Evolutionary conservation across 1,284 basidiomycete genomes (phyloP).

Genomic region (Testicularia cyperi): DNA sequence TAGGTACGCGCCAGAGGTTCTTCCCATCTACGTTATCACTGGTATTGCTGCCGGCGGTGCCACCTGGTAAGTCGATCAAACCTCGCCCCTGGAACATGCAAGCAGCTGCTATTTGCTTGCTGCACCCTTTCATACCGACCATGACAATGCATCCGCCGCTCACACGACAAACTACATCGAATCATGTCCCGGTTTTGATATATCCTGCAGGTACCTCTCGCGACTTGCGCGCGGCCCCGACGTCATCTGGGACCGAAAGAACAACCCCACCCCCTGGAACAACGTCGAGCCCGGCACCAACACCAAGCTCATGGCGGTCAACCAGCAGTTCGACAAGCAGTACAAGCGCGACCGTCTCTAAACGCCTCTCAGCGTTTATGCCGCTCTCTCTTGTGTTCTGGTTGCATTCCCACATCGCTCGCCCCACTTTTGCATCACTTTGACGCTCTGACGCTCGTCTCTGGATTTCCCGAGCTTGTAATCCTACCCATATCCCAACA

Average conservation of each 20-base stretch:
- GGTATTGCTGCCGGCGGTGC: constrained; percentile 51
- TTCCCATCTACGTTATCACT: constrained; percentile 53
- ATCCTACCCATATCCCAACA: too few relatives aligned
- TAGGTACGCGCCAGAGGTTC: constrained; percentile 45
- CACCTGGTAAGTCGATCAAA: constrained; percentile 37
- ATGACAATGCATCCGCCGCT: too few relatives aligned
- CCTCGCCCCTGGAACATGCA: background rate
- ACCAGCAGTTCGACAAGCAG: constrained; percentile 46
- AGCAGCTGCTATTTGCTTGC: too few relatives aligned
- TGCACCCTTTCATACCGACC: too few relatives aligned
- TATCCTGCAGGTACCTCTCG: constrained; percentile 38
- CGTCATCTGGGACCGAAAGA: constrained; percentile 58
- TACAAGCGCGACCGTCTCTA: constrained; percentile 57
- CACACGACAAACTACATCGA: too few relatives aligned
- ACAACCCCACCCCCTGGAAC: constrained; percentile 58
- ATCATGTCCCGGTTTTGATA: too few relatives aligned
- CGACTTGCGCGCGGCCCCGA: constrained; percentile 53
- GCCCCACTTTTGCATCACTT: too few relatives aligned
- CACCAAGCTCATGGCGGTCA: constrained; percentile 52
- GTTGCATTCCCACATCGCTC: background rate
- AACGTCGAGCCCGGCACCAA: constrained; percentile 53
- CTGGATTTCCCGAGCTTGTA: too few relatives aligned
- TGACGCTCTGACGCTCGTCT: too few relatives aligned
- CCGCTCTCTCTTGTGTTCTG: background rate
- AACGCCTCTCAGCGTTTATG: background rate